phyloP scores from a whole-genome alignment of 345 rosid genomes.

The Anastatica hierochuntica region DNA sequence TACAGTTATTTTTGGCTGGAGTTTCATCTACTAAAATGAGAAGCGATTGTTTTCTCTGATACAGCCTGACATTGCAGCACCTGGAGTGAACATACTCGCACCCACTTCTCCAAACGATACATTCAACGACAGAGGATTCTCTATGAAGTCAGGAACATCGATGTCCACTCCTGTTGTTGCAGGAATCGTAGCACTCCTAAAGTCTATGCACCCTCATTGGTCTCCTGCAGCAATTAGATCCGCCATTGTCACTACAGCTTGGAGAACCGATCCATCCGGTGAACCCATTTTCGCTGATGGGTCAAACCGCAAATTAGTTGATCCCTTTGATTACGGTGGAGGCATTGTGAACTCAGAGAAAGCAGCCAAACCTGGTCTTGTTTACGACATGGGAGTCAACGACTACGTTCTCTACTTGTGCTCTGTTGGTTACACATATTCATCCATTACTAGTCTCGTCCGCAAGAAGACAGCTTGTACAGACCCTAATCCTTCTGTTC shows the following conservation, averaged over 20 bases:
- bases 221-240: slow-evolving; percentile 56
- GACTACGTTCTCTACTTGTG: slow-evolving; percentile 49
- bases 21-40: too few relatives aligned
- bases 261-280: slow-evolving; percentile 28
- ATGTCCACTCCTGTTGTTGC: slow-evolving; percentile 49
- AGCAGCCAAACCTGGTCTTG: slow-evolving; percentile 51
- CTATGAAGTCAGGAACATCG: too few relatives aligned
- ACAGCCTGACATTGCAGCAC: too few relatives aligned
- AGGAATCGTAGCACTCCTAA: slow-evolving; percentile 31
- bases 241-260: slow-evolving; percentile 46
- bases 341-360: slow-evolving; percentile 41
- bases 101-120: too few relatives aligned
- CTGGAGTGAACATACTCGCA: too few relatives aligned
- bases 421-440: slow-evolving; percentile 32
- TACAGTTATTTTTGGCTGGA: too few relatives aligned
- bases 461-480: slow-evolving; percentile 28
- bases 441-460: slow-evolving; percentile 23
- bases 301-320: slow-evolving; percentile 33
- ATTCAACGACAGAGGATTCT: too few relatives aligned
- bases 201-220: slow-evolving; percentile 38
- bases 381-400: slow-evolving; percentile 37
- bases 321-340: slow-evolving; percentile 59
- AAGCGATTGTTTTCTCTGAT: too few relatives aligned
- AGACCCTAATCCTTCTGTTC: slow-evolving; percentile 25
- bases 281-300: slow-evolving; percentile 38